phyloP scores from a whole-genome alignment of 495 filamentous ascomycete genomes.

The Penicillium turbatum region DNA sequence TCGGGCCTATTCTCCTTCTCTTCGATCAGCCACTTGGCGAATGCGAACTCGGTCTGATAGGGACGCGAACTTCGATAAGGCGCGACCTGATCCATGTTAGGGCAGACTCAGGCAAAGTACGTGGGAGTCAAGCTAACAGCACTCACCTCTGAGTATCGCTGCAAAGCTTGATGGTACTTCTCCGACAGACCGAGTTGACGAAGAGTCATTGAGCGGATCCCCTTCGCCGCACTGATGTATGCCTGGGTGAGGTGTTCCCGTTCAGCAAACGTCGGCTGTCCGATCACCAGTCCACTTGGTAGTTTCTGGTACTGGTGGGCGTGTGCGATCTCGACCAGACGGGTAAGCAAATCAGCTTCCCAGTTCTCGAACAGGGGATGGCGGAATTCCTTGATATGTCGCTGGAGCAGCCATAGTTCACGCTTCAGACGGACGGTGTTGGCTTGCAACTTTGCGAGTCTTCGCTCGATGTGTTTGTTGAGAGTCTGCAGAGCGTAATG shows the following conservation, averaged over 20 bases:
- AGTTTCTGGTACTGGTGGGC: constrained; percentile 23
- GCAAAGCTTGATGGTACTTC: constrained; percentile 27
- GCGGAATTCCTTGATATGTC: constrained; percentile 27
- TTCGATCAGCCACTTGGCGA: constrained; percentile 35
- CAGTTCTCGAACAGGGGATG: constrained; percentile 32
- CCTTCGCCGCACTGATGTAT: constrained; percentile 27
- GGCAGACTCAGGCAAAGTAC: not conserved
- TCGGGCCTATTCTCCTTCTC: constrained; percentile 20
- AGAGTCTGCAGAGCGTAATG: constrained; percentile 19
- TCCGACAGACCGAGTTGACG: constrained; percentile 25
- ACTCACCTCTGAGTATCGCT: constrained; percentile 34
- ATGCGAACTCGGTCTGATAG: constrained; percentile 28
- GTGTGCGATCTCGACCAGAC: constrained; percentile 36
- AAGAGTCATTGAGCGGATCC: constrained; percentile 23
- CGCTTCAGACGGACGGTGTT: constrained; percentile 23
- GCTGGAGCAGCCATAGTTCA: constrained; percentile 28
- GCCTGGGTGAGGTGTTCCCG: constrained; percentile 22
- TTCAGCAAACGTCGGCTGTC: constrained; percentile 10
- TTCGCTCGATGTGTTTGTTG: constrained; percentile 24
- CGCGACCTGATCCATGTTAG: constrained; percentile 27
- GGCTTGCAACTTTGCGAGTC: constrained; percentile 19
- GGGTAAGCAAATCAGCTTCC: constrained; percentile 39
- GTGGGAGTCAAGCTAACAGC: not conserved
- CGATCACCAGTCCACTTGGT: constrained; percentile 18
- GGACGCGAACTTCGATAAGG: constrained; percentile 34